A percentile compares a stretch with the other conserved stretches of the same genome.
phyloP scores from a whole-genome alignment of 2,329 filamentous ascomycete genomes.

The Geosmithia putterillii region DNA sequence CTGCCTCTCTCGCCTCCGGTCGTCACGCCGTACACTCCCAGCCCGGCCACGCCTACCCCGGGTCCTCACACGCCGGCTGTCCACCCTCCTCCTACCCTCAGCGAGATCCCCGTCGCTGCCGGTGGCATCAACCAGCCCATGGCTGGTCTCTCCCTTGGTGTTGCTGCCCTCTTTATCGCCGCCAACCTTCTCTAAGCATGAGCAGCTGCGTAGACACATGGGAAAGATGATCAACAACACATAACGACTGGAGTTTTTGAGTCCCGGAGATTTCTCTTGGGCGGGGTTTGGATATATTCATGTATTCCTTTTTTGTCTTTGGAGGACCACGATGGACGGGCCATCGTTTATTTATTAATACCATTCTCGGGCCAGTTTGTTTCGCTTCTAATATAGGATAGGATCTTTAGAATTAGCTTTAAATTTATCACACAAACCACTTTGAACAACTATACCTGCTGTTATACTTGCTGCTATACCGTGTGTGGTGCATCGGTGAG shows the following conservation, averaged over 20 bases:
- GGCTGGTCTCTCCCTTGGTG: conserved; percentile 2
- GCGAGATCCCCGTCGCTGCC: not conserved
- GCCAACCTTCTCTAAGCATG: conserved; percentile 1
- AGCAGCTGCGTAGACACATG: not conserved
- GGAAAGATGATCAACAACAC: not conserved
- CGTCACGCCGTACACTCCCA: not conserved
- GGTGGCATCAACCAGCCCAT: not conserved
- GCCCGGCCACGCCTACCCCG: not conserved
- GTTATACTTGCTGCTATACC: not conserved
- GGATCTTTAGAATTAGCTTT: not conserved
- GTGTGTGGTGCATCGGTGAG: conserved; percentile 54
- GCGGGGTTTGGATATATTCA: not conserved
- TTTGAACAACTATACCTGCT: too few species aligned
- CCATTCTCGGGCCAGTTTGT: not conserved
- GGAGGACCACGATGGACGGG: not conserved
- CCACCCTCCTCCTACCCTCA: not conserved
- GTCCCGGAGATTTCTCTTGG: too few species aligned
- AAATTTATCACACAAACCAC: not conserved
- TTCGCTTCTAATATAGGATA: not conserved
- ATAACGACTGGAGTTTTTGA: not conserved
- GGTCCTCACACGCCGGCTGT: not conserved
- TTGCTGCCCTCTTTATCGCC: conserved; percentile 2
- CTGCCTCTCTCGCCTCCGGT: not conserved
- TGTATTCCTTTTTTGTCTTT: not conserved
- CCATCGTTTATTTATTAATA: not conserved